Percentiles rank a stretch among this genome's conserved stretches.
Conservation (phyloP, 371 early-diverging fungal genomes). For the Mortierella sp. region DNA sequence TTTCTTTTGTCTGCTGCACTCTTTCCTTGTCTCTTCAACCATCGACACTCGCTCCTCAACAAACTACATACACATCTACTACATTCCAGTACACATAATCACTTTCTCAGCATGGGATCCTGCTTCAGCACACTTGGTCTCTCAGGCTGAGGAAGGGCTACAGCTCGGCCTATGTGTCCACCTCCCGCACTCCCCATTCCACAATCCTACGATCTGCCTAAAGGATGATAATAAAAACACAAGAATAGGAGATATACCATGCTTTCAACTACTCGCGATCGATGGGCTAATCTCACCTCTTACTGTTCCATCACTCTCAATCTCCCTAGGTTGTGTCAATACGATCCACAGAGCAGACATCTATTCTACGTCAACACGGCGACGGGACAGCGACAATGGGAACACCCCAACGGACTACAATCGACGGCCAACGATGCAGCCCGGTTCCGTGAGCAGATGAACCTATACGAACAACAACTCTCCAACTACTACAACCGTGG, state of each 20-base stretch:
- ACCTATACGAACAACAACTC: slow-evolving; percentile 18
- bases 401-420: slow-evolving; percentile 29
- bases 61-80: too few relatives aligned
- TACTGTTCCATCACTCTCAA: background rate
- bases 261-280: too few relatives aligned
- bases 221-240: slow-evolving; percentile 35
- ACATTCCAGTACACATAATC: too few relatives aligned
- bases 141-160: too few relatives aligned
- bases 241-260: too few relatives aligned
- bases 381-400: slow-evolving; percentile 36
- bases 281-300: too few relatives aligned
- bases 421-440: slow-evolving; percentile 17
- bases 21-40: too few relatives aligned
- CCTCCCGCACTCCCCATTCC: slow-evolving; percentile 25
- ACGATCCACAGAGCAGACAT: slow-evolving; percentile 25
- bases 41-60: too few relatives aligned
- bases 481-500: slow-evolving; percentile 14
- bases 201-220: slow-evolving; percentile 25
- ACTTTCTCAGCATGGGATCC: too few relatives aligned
- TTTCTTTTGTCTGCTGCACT: too few relatives aligned
- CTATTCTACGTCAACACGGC: slow-evolving; percentile 37
- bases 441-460: slow-evolving; percentile 29
- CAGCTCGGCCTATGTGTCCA: too few relatives aligned
- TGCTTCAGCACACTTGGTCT: too few relatives aligned
- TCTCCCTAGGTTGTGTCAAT: slow-evolving; percentile 30